Conservation (phyloP, 2,329 filamentous ascomycete species). For the Geosmithia flava region DNA sequence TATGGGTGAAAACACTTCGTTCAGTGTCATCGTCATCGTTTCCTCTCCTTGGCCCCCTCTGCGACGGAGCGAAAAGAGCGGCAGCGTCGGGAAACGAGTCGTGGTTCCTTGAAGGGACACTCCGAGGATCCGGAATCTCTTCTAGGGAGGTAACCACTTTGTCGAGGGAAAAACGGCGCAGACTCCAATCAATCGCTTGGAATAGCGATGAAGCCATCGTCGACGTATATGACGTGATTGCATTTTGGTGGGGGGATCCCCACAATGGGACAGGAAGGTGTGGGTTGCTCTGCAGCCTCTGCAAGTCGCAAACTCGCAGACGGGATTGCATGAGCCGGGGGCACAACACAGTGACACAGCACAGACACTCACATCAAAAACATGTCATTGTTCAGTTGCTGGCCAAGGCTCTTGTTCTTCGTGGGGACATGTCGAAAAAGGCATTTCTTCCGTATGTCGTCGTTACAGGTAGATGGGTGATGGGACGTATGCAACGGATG, state of each 20-base stretch:
- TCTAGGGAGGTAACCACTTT: background rate
- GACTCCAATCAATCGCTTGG: background rate
- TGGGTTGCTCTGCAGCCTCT: too few relatives aligned
- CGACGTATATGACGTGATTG: background rate
- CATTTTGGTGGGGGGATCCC: background rate
- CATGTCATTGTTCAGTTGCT: too few relatives aligned
- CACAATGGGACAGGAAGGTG: background rate
- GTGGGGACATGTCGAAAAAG: too few relatives aligned
- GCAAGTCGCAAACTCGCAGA: too few relatives aligned
- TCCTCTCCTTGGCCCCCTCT: too few relatives aligned
- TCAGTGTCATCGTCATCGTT: background rate
- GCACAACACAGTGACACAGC: too few relatives aligned
- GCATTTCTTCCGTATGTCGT: too few relatives aligned
- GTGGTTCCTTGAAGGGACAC: background rate
- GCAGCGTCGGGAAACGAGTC: background rate
- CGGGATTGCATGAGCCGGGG: background rate
- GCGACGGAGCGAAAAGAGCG: background rate
- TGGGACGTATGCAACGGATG: too few relatives aligned
- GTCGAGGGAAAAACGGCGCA: background rate
- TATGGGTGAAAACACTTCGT: too few relatives aligned
- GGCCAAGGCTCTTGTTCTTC: too few relatives aligned
- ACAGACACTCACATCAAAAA: too few relatives aligned
- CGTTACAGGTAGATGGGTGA: too few relatives aligned
- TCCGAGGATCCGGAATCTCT: background rate
- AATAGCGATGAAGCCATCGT: background rate